A percentile compares a stretch with the other conserved stretches of the same genome.
phyloP scores from a whole-genome alignment of 495 filamentous ascomycete genomes.

The Amphirosellinia nigrospora region DNA sequence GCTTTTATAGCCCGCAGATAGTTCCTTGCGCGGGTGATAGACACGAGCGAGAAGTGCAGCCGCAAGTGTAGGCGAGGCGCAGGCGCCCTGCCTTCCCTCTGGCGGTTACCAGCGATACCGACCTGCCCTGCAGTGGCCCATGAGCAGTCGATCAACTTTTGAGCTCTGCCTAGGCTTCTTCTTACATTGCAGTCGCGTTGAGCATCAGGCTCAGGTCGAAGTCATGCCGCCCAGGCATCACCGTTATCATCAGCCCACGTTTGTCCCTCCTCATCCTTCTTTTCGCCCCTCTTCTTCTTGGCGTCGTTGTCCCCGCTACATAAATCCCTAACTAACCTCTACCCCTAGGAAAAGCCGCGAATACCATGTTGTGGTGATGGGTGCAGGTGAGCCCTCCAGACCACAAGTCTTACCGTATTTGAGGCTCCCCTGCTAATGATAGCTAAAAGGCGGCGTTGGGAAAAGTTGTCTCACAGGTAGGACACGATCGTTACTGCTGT shows the following conservation, averaged over 20 bases:
- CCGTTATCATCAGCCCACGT: slow-evolving; percentile 34
- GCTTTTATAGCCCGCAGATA: background rate
- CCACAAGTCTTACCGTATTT: slow-evolving; percentile 1
- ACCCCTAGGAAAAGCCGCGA: slow-evolving; percentile 63
- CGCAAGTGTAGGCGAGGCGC: slow-evolving; percentile 19
- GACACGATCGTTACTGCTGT: slow-evolving; percentile 33
- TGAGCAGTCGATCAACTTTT: background rate
- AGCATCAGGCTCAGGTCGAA: slow-evolving; percentile 21
- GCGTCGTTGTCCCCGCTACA: background rate
- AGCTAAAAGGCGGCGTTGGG: slow-evolving; percentile 82
- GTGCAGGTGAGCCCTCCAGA: slow-evolving; percentile 67
- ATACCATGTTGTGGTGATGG: slow-evolving; percentile 91
- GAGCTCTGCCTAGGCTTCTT: background rate
- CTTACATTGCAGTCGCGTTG: no score
- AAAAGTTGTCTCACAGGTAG: slow-evolving; percentile 98
- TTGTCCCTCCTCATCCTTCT: slow-evolving; percentile 23
- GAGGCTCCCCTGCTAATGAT: slow-evolving; percentile 34
- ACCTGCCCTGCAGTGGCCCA: background rate
- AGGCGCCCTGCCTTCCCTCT: slow-evolving; percentile 26
- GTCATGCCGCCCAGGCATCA: slow-evolving; percentile 37
- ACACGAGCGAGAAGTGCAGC: slow-evolving; percentile 17
- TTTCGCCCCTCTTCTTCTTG: background rate
- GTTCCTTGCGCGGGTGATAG: background rate
- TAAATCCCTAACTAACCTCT: slow-evolving; percentile 29
- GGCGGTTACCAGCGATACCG: slow-evolving; percentile 30